phyloP scores from a whole-genome alignment of 169 alveolate genomes.

The Eimeria falciformis region DNA sequence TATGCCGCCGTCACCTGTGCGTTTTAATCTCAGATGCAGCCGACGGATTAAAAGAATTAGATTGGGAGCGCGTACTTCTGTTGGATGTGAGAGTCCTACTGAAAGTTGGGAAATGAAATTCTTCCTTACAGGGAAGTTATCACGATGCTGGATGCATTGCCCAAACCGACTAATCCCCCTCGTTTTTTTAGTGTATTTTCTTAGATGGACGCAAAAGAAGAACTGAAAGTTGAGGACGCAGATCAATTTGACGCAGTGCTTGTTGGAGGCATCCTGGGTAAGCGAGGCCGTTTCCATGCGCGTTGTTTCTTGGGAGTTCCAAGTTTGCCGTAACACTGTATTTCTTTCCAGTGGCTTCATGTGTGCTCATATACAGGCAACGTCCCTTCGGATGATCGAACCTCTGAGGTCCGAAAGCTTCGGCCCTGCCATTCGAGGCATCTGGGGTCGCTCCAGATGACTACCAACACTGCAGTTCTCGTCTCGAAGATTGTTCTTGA shows the following conservation, averaged over 20 bases:
- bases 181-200: too few species aligned
- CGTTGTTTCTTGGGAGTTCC: too few species aligned
- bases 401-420: conserved; percentile 79
- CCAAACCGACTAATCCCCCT: background rate
- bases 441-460: conserved; percentile 81
- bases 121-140: background rate
- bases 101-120: background rate
- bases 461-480: conserved; percentile 81
- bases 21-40: conserved; percentile 13
- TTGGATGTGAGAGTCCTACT: conserved; percentile 14
- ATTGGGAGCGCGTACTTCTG: conserved; percentile 29
- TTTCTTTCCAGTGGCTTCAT: background rate
- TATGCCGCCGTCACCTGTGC: background rate
- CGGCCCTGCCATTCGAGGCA: conserved; percentile 74
- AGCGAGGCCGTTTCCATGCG: background rate
- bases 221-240: conserved; percentile 68
- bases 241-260: conserved; percentile 61
- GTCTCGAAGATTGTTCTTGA: conserved; percentile 79
- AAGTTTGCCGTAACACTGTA: too few species aligned
- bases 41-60: background rate
- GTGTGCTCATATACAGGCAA: conserved; percentile 68
- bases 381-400: conserved; percentile 82
- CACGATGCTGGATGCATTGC: background rate
- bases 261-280: conserved; percentile 65
- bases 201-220: conserved; percentile 69